These are phyloP conservation scores for Amylocystis lapponica DNA, from an alignment of 768 basidiomycete genomes.

Conservation along the genomic window DNA sequence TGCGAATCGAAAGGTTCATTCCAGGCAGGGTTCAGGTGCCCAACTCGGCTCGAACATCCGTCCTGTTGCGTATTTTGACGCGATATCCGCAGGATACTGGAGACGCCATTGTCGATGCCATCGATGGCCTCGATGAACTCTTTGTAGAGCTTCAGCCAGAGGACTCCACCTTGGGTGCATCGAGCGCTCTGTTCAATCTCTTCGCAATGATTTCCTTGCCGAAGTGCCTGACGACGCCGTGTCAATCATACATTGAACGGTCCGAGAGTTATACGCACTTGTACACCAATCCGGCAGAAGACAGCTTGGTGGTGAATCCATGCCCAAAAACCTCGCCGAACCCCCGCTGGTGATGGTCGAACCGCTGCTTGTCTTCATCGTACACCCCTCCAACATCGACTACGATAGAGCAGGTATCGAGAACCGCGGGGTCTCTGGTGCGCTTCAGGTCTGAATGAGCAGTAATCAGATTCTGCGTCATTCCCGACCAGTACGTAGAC, in stretches of 20 bases:
- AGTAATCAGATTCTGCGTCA: background rate
- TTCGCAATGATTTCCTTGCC: constrained; percentile 80
- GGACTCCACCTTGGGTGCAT: constrained; percentile 61
- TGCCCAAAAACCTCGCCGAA: constrained; percentile 88
- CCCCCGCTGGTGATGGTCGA: constrained; percentile 95
- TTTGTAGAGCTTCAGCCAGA: constrained; percentile 94
- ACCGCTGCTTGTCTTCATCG: constrained; percentile 69
- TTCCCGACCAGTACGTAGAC: too few species aligned
- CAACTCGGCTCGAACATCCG: constrained; percentile 86
- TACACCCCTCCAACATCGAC: constrained; percentile 96
- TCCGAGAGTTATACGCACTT: constrained; percentile 51
- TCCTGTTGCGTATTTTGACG: constrained; percentile 69
- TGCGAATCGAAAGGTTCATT: constrained; percentile 70
- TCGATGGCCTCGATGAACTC: constrained; percentile 95
- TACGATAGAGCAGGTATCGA: constrained; percentile 86
- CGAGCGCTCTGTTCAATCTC: constrained; percentile 39
- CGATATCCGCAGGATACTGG: constrained; percentile 67
- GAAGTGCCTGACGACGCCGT: constrained; percentile 60
- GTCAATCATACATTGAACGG: background rate
- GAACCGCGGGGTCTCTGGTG: constrained; percentile 61
- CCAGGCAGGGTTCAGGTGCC: constrained; percentile 86
- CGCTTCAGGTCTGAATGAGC: constrained; percentile 46
- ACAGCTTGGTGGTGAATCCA: constrained; percentile 84
- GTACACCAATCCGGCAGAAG: constrained; percentile 91
- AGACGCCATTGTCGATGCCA: constrained; percentile 92